Evolutionary conservation across 768 basidiomycete genomes (phyloP).

Genomic region (Xerocomus potaroensis): DNA sequence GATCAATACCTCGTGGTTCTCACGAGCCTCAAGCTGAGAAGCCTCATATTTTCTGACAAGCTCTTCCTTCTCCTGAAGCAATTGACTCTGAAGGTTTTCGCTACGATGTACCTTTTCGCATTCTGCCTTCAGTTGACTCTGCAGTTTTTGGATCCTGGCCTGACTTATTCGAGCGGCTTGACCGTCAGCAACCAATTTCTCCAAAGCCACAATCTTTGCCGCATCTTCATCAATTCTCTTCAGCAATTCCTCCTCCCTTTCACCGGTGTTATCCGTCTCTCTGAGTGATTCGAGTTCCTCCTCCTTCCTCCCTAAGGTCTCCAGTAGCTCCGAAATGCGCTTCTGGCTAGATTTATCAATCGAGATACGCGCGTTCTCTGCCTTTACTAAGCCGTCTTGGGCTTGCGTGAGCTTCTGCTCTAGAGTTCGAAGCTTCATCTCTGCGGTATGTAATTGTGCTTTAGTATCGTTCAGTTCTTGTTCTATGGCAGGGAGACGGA

Average conservation of each 20-base stretch:
- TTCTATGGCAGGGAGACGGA: constrained; percentile 48
- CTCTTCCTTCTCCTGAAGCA: constrained; percentile 54
- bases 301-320: constrained; percentile 49
- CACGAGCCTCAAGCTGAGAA: constrained; percentile 31
- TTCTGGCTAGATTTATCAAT: constrained; percentile 42
- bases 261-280: constrained; percentile 36
- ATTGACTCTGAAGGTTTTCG: constrained; percentile 41
- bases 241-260: constrained; percentile 58
- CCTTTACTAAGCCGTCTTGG: constrained; percentile 45
- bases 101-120: constrained; percentile 34
- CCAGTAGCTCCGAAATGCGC: constrained; percentile 43
- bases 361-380: constrained; percentile 58
- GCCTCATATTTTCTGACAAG: constrained; percentile 42
- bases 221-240: constrained; percentile 71
- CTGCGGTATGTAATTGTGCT: constrained; percentile 40
- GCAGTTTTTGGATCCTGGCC: constrained; percentile 39
- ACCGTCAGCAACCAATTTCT: constrained; percentile 43
- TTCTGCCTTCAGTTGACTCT: constrained; percentile 40
- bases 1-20: constrained; percentile 18
- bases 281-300: constrained; percentile 51
- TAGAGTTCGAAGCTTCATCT: constrained; percentile 38
- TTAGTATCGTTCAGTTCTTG: constrained; percentile 50
- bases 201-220: constrained; percentile 56
- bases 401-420: constrained; percentile 47
- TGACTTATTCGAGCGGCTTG: constrained; percentile 30